Evolutionary conservation across 805 yeast species (phyloP).

Genomic region (Candida dajiaensis): DNA sequence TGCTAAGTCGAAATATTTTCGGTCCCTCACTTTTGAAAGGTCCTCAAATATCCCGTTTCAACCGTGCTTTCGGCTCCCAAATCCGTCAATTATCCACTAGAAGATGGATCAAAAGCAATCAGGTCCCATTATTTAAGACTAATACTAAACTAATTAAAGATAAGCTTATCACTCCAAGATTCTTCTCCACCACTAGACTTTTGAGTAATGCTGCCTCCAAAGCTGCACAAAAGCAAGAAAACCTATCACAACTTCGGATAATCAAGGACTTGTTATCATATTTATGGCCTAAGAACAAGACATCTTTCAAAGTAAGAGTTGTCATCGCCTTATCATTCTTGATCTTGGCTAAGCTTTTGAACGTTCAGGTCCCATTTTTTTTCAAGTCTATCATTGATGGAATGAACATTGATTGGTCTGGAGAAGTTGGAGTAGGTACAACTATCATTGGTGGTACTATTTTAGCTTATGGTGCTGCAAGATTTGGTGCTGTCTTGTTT

Average conservation of each 20-base stretch:
- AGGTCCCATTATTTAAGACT: neutral
- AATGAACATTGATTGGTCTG: conserved; percentile 86
- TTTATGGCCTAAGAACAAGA: conserved; percentile 75
- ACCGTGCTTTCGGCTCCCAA: neutral
- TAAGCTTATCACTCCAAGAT: neutral
- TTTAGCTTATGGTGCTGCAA: conserved; percentile 85
- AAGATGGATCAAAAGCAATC: neutral
- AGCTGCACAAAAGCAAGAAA: conserved; percentile 7
- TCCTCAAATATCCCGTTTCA: neutral
- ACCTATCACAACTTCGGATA: conserved; percentile 42
- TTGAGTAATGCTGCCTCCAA: neutral
- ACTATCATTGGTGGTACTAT: conserved; percentile 63
- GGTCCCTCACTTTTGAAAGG: neutral
- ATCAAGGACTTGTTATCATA: conserved; percentile 59
- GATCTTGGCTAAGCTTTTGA: conserved; percentile 75
- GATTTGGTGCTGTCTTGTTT: conserved; percentile 90
- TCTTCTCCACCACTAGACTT: neutral
- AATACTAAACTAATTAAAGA: neutral
- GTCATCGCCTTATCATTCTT: conserved; percentile 66
- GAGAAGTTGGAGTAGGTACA: conserved; percentile 56
- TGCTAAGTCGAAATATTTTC: neutral
- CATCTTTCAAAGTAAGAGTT: conserved; percentile 66
- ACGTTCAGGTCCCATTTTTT: conserved; percentile 94
- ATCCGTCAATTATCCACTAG: neutral
- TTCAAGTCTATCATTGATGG: conserved; percentile 85